Base-by-base conservation (phyloP, 73 alveolate genomes). In the Breviolum minutum region DNA sequence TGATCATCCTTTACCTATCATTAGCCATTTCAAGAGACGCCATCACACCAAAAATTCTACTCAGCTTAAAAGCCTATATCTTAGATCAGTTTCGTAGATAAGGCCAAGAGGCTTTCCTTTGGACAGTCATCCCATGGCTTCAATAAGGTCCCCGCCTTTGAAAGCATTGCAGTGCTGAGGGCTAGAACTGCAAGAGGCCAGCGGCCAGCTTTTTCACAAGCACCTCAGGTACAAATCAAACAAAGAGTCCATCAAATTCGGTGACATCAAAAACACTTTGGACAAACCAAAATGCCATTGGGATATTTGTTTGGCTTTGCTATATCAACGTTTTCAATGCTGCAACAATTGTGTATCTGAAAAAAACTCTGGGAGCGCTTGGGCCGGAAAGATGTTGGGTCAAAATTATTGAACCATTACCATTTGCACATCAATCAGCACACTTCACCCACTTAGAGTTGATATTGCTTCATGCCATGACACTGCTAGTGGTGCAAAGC, bases 141-240 rank as follows among this genome's bases (percentile, higher is more conserved):
- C 81, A 20, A n/a, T 6, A 30, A 71, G 30, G 30, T 8, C 19
- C 54, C 5, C 17, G 90, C 90, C 90, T 81, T 14, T 7, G 90
- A 81, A 54, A 14, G 70, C 14, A 40, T 16, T 14, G 90, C 69
- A 5, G 13, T 69, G 40, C 60, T 29, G 40, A 81, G 70, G 14
- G 70, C 90, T 40, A 48, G 8, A 14, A 81, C 69, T n/a, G 90
- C 90, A 66, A 14, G 40, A 5, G 70, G 90, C 90, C 90, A 81
- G 7, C 40, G 90, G 48, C 90, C 90, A 81, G 90, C 90, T 54
- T 81, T 81, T 24, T 81, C 90, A 81, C 90, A 81, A 29, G 90
- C 90, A 81, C 90, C 90, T 81, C 7, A 29, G 61, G 54, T 13
- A 60, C 86, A 77, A 71, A 20, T 10, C 81, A 71, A 20, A 8